Conservation (phyloP, 768 basidiomycete species). For the Tulasnella sp. region DNA sequence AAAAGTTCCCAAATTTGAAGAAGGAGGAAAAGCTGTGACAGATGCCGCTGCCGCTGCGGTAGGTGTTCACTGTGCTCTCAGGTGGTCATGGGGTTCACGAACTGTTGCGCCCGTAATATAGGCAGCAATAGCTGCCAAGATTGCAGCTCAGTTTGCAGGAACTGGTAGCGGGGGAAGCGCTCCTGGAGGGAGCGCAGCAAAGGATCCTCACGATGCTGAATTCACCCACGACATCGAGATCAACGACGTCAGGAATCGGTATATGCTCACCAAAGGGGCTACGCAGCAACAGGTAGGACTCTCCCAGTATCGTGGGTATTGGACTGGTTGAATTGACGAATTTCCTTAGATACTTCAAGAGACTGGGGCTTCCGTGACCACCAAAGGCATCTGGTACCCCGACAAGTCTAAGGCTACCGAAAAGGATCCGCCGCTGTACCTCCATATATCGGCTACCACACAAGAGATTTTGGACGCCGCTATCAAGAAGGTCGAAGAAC, state of each 20-base stretch:
- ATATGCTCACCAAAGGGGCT: slow-evolving; percentile 85
- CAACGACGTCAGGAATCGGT: slow-evolving; percentile 91
- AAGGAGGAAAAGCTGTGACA: slow-evolving; percentile 46
- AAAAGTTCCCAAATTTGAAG: slow-evolving; percentile 43
- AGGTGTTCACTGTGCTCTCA: neutral
- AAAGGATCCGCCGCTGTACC: slow-evolving; percentile 86
- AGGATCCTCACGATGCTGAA: slow-evolving; percentile 68
- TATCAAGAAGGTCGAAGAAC: slow-evolving; percentile 63
- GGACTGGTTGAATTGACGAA: too few species aligned
- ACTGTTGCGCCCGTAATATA: neutral
- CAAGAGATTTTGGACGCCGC: slow-evolving; percentile 59
- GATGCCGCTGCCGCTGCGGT: slow-evolving; percentile 63
- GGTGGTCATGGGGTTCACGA: neutral
- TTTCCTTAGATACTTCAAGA: slow-evolving; percentile 70
- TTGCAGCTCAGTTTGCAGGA: slow-evolving; percentile 75
- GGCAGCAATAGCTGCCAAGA: slow-evolving; percentile 89
- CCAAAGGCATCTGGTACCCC: slow-evolving; percentile 94
- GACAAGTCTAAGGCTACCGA: slow-evolving; percentile 86
- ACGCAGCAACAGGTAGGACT: slow-evolving; percentile 74
- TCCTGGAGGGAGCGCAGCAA: slow-evolving; percentile 36
- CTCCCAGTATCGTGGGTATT: slow-evolving; percentile 26
- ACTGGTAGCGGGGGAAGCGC: slow-evolving; percentile 34
- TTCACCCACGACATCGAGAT: slow-evolving; percentile 92
- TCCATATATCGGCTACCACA: slow-evolving; percentile 78
- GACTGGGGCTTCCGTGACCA: slow-evolving; percentile 86